Evolutionary conservation across 2,329 filamentous ascomycete genomes (phyloP).

Genomic region (Biscogniauxia mediterranea): DNA sequence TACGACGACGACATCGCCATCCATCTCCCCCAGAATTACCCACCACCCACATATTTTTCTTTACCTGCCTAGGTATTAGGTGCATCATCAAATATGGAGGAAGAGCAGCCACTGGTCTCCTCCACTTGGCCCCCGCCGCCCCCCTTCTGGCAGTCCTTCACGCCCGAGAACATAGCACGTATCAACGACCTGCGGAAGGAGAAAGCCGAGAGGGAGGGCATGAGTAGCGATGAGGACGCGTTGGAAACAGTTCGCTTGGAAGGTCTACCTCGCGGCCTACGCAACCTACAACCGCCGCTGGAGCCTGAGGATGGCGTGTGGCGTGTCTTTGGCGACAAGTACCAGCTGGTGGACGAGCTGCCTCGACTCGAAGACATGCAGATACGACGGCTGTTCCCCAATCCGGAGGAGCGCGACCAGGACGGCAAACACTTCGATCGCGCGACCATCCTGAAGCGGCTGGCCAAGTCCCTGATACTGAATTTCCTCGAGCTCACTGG

Average conservation of each 20-base stretch:
- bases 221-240: neutral
- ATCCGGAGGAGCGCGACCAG: conserved; percentile 42
- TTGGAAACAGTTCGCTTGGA: conserved; percentile 33
- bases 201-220: conserved; percentile 32
- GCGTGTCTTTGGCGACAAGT: conserved; percentile 34
- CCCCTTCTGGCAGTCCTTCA: conserved; percentile 88
- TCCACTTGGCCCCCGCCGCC: conserved; percentile 83
- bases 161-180: conserved; percentile 66
- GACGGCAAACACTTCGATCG: conserved; percentile 60
- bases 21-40: neutral
- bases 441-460: conserved; percentile 67
- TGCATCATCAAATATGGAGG: conserved; percentile 24
- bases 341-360: conserved; percentile 18
- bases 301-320: conserved; percentile 67
- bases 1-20: neutral
- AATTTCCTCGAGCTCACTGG: conserved; percentile 86
- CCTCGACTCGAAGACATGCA: conserved; percentile 69
- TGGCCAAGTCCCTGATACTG: conserved; percentile 81
- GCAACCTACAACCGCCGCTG: conserved; percentile 76
- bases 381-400: conserved; percentile 58
- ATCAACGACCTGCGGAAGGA: conserved; percentile 44
- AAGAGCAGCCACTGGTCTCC: conserved; percentile 41
- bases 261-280: conserved; percentile 67
- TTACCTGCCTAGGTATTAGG: neutral
- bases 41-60: neutral